A percentile compares a stretch with the other conserved stretches of the same genome.
phyloP scores from a whole-genome alignment of 2,329 filamentous ascomycete species.

The Nigrograna mackinnonii region DNA sequence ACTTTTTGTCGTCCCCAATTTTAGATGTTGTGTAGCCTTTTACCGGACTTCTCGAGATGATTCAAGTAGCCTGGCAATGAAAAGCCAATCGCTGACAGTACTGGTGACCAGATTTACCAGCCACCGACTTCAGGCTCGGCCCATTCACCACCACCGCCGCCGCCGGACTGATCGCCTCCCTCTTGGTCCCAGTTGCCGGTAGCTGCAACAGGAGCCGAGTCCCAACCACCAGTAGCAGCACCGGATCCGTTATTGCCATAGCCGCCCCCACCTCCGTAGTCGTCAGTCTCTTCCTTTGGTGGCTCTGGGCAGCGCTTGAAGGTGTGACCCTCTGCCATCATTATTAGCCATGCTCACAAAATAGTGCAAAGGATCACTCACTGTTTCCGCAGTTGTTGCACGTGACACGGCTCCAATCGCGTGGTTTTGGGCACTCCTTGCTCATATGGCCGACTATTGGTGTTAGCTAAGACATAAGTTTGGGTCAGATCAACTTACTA shows the following conservation, averaged over 20 bases:
- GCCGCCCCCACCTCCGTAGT: conserved; percentile 17
- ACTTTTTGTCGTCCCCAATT: no score
- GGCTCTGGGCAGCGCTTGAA: conserved; percentile 45
- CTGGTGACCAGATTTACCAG: not conserved
- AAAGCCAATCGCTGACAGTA: no score
- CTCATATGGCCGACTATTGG: conserved; percentile 57
- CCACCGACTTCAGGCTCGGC: not conserved
- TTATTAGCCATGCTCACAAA: conserved; percentile 12
- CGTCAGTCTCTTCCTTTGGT: conserved; percentile 20
- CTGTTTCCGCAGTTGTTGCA: conserved; percentile 60
- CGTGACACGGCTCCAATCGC: conserved; percentile 60
- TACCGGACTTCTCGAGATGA: no score
- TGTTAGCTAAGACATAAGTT: not conserved
- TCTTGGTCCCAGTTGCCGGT: conserved; percentile 20
- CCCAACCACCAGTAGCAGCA: conserved; percentile 8
- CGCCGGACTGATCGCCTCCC: conserved; percentile 2
- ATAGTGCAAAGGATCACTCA: conserved; percentile 21
- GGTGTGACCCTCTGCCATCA: conserved; percentile 38
- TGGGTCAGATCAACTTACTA: conserved; percentile 19
- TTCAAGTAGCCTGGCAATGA: no score
- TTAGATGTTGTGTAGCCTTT: no score
- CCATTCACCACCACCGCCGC: not conserved
- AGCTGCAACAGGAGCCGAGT: conserved; percentile 8
- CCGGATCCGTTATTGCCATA: conserved; percentile 9
- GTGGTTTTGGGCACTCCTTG: conserved; percentile 58